Base-by-base conservation (phyloP, 768 basidiomycete species). In the Trametes coccinea region DNA sequence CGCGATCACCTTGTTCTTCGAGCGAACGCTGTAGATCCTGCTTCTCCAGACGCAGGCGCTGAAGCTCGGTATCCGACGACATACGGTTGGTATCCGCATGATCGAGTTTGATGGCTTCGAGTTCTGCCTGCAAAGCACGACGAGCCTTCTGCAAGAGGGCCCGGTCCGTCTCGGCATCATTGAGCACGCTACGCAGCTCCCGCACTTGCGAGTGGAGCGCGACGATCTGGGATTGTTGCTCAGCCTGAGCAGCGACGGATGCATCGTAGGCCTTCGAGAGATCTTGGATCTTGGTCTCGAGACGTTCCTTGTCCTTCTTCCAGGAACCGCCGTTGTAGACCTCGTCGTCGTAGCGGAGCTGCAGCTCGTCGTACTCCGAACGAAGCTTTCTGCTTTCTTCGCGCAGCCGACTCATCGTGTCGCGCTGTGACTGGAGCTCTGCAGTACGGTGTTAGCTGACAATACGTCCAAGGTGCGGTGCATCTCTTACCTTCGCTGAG, bases 301-400 rank as follows among this genome's bases (percentile, higher is more conserved):
- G 77, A 10, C 90, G 87, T 60, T 93, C 92, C 72, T 87, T 92
- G 76, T 95, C 92, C 70, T 90, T 89, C 77, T 88, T 89, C 93
- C 92, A 93, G 4, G 88, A 84, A 13, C 86, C 82, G 49, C 88
- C 87, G 59, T 83, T 88, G 72, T 88, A 89, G 7, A 89, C 80
- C 68, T 92, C 91, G 62, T 91, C 88, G 61, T 92, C 89, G 65
- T 85, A 87, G 41, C 84, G 82, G 37, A 89, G 74, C 66, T 90
- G 89, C 4, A 93, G 79, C 40, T 89, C 84, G 58, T 92, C 90
- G 53, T 86, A 84, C 61, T 93, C 87, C 0, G 89, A 88, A 13
- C 89, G 85, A 50, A 86, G 78, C 69, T 89, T 90, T 61, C 90
- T 83, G 68, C 88, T 90, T 55, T 92, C 92, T 69, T 92, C 90